phyloP scores from a whole-genome alignment of 2,329 filamentous ascomycete species.

The Fusarium dlaminii region DNA sequence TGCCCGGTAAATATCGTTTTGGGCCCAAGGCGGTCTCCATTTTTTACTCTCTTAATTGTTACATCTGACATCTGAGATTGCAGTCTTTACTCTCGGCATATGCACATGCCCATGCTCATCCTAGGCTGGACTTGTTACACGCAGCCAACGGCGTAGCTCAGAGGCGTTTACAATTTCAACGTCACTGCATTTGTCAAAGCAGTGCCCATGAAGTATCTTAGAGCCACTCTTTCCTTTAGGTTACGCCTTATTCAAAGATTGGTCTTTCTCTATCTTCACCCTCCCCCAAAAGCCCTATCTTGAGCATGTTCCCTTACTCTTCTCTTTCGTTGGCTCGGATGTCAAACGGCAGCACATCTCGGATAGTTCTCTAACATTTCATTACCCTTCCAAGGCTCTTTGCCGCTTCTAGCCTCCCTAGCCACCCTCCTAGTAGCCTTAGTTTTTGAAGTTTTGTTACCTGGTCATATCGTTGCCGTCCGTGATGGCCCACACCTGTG shows the following conservation, averaged over 20 bases:
- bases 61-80: slow-evolving; percentile 31
- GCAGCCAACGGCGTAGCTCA: slow-evolving; percentile 37
- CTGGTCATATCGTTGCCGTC: slow-evolving; percentile 39
- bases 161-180: slow-evolving; percentile 38
- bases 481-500: slow-evolving; percentile 48
- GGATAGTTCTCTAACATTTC: slow-evolving; percentile 30
- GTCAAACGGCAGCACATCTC: slow-evolving; percentile 26
- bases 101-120: slow-evolving; percentile 40
- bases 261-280: slow-evolving; percentile 41
- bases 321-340: slow-evolving; percentile 40
- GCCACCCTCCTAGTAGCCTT: slow-evolving; percentile 41
- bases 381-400: slow-evolving; percentile 26
- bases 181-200: slow-evolving; percentile 37
- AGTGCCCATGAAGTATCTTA: slow-evolving; percentile 28
- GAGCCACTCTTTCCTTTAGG: slow-evolving; percentile 38
- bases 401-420: slow-evolving; percentile 45
- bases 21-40: slow-evolving; percentile 11
- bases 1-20: slow-evolving; percentile 18
- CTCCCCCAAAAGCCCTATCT: slow-evolving; percentile 38
- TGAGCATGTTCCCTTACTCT: slow-evolving; percentile 28
- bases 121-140: slow-evolving; percentile 35
- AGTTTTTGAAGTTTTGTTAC: slow-evolving; percentile 40
- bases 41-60: slow-evolving; percentile 28
- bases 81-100: slow-evolving; percentile 40
- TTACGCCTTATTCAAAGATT: slow-evolving; percentile 25